Evolutionary conservation across 2,329 filamentous ascomycete genomes (phyloP), one percentile per base, ranked within the genome.

Genomic region (Grosmannia serpens): DNA sequence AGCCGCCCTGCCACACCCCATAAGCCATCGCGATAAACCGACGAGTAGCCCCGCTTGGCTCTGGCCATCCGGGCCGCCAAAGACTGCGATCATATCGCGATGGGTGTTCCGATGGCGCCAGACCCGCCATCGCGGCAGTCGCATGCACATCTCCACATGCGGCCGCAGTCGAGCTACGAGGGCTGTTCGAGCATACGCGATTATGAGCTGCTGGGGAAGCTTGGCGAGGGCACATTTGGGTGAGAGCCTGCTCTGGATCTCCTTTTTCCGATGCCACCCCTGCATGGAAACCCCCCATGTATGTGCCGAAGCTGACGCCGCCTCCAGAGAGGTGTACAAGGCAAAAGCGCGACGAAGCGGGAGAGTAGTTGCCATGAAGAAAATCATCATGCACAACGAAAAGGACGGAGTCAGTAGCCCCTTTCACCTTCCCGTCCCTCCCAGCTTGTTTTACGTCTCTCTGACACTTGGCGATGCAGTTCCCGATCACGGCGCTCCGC

Each of bases 341-440:
- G 94, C 91, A 61, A 83, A 83, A 62, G 90, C 88, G 31, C 86
- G 83, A 67, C 87, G 81, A 67, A 88, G 84, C 1, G 87, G 88
- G 57, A 79, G 82, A 27, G 72, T 92, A 52, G 88, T 96, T 61
- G 94, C 94, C 4, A 73, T 99, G 68, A 99, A 99, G 77, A 97
- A 97, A 80, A 99, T 99, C 64, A 84, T 99, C 64, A 96, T 97
- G 89, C 94, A 97, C 71, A 95, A 97, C 71, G 94, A 99, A 76
- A 97, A 96, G 71, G 94, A 99, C 73, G 94, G 94, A 55, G 86
- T 89, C 73, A 66, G 84, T 74, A 50, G 26, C 31, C 47, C 22
- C 17, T 24, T n/a, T 8, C n/a, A n/a, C n/a, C n/a, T n/a, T n/a
- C n/a, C n/a, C n/a, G n/a, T n/a, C n/a, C n/a, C 11, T 1, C 27